Percentiles rank a stretch among this genome's conserved stretches.
Evolutionary conservation across 441 rosid genomes (phyloP).

Genomic region (Bruguiera hainesii): DNA sequence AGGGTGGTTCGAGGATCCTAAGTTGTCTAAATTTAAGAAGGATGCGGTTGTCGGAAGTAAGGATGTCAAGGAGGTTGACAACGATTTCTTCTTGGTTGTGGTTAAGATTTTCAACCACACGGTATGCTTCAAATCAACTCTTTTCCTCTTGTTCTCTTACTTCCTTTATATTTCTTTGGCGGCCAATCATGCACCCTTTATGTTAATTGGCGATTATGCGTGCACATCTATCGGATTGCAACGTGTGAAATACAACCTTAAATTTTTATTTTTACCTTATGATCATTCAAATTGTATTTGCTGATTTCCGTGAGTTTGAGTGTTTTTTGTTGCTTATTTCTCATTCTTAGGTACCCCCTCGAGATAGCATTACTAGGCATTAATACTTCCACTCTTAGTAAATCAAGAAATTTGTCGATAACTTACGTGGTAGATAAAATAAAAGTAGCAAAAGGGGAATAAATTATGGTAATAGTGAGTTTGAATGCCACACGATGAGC

Average conservation of each 20-base stretch:
- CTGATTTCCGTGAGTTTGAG: neutral
- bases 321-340: neutral
- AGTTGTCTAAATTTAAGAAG: slow-evolving; percentile 86
- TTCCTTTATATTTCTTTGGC: neutral
- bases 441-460: neutral
- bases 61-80: slow-evolving; percentile 90
- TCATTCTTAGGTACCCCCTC: neutral
- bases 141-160: neutral
- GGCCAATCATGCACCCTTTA: too few relatives aligned
- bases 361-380: neutral
- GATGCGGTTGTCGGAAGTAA: slow-evolving; percentile 92
- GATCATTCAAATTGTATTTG: neutral
- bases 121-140: slow-evolving; percentile 39
- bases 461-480: neutral
- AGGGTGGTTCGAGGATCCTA: slow-evolving; percentile 93
- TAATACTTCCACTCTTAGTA: neutral
- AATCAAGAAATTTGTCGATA: neutral
- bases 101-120: slow-evolving; percentile 90
- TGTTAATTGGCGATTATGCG: too few relatives aligned
- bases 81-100: slow-evolving; percentile 93
- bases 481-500: neutral
- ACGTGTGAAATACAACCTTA: too few relatives aligned
- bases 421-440: neutral
- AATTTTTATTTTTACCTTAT: neutral
- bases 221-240: too few relatives aligned